phyloP scores from a whole-genome alignment of 495 filamentous ascomycete species.

The Penicillium herquei region DNA sequence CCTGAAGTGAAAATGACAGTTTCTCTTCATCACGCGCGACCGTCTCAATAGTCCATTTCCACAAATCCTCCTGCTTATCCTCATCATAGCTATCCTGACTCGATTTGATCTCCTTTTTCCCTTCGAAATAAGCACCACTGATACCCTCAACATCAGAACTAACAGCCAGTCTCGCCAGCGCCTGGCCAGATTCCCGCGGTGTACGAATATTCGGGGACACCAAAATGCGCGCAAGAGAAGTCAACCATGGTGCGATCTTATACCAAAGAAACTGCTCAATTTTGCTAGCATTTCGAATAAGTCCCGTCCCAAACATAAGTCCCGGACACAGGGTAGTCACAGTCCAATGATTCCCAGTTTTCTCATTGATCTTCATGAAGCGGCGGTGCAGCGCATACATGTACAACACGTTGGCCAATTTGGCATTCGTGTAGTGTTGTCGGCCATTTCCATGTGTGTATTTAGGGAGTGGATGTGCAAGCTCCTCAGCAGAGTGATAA shows the following conservation, averaged over 20 bases:
- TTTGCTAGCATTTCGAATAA: constrained; percentile 25
- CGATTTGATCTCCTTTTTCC: constrained; percentile 29
- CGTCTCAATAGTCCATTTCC: constrained; percentile 47
- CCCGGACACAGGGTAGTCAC: constrained; percentile 44
- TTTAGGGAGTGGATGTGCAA: constrained; percentile 27
- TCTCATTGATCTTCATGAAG: constrained; percentile 19
- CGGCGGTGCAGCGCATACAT: constrained; percentile 38
- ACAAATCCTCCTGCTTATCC: constrained; percentile 47
- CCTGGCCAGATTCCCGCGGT: constrained; percentile 33
- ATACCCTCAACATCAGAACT: constrained; percentile 23
- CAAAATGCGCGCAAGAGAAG: constrained; percentile 32
- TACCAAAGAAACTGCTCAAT: constrained; percentile 25
- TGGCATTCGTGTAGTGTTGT: constrained; percentile 29
- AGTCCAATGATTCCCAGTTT: constrained; percentile 25
- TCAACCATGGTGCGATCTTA: constrained; percentile 31
- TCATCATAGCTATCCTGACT: constrained; percentile 39
- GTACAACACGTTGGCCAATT: constrained; percentile 34
- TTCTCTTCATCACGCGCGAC: constrained; percentile 33
- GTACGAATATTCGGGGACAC: constrained; percentile 33
- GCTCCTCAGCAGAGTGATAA: constrained; percentile 29
- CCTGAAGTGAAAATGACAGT: constrained; percentile 18
- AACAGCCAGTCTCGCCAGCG: constrained; percentile 35
- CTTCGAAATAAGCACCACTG: constrained; percentile 42
- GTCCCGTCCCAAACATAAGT: constrained; percentile 46
- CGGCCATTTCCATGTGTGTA: constrained; percentile 20